Evolutionary conservation across 345 rosid species (phyloP), one percentile per base, ranked within the genome.

Genomic region (Alliaria petiolata): DNA sequence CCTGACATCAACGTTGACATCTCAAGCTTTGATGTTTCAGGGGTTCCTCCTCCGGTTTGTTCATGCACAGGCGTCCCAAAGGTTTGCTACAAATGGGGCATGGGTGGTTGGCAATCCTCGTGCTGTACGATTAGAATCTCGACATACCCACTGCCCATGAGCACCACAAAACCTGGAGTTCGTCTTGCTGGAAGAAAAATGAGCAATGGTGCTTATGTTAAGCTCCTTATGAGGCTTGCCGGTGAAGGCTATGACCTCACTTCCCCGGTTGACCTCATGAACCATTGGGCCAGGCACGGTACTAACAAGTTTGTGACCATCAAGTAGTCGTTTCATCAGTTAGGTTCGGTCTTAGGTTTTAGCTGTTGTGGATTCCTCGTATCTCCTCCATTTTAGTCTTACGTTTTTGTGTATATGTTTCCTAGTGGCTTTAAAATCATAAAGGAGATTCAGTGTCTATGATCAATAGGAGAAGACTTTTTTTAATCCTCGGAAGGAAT

Each of bases 61-160:
- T 84, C 95, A 5, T 85, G 90, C 72, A 83, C 88, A 20, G 90
- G 92, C 8, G 35, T 76, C 19, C 77, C 78, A 35, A 79, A 81
- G 72, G 78, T 77, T 43, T 86, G 92, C 80, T 83, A 84, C 83
- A 83, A 80, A 69, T 87, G 90, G 89, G 95, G 89, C 28, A 78
- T 83, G 55, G 83, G 89, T n/a, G 85, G 92, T 25, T 85, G 95
- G 90, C 92, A 89, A 74, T 86, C 92, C 52, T 84, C 89, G 0
- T 89, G 92, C 39, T 89, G 92, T 80, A 87, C 85, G 19, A 77
- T 66, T 4, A 80, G 64, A 28, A 71, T 87, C 69, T 87, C 87
- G 11, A 79, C 81, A 36, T 82, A 79, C 66, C 89, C 90, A 38
- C 89, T 85, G 5, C 95, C 95, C 17, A 76, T 83, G 84, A 86